A percentile compares a stretch with the other conserved stretches of the same genome.
phyloP scores from a whole-genome alignment of 805 yeast species.

The Nematodospora valgi region DNA sequence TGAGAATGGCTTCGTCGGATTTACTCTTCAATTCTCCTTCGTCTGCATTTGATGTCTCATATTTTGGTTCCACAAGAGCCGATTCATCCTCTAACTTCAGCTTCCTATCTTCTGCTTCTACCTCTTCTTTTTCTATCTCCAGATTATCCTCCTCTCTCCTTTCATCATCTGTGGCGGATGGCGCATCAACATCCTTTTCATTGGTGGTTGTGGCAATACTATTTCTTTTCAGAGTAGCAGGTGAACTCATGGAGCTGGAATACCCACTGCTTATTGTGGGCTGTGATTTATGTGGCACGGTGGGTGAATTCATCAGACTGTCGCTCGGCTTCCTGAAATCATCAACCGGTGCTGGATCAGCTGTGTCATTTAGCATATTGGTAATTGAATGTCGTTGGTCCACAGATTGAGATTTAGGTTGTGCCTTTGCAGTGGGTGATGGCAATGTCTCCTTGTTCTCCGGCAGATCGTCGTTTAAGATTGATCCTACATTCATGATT shows the following conservation, averaged over 20 bases:
- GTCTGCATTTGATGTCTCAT: neutral
- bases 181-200: too few relatives aligned
- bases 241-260: too few relatives aligned
- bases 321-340: slow-evolving; percentile 1
- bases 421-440: slow-evolving; percentile 1
- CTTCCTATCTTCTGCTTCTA: too few relatives aligned
- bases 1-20: neutral
- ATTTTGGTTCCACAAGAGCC: too few relatives aligned
- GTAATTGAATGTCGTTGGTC: slow-evolving; percentile 29
- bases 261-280: too few relatives aligned
- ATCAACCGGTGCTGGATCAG: slow-evolving; percentile 1
- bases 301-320: neutral
- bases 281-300: too few relatives aligned
- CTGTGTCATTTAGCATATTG: slow-evolving; percentile 23
- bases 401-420: slow-evolving; percentile 7
- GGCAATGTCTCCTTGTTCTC: slow-evolving; percentile 12
- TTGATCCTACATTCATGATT: slow-evolving; percentile 38
- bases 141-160: too few relatives aligned
- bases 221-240: too few relatives aligned
- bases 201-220: too few relatives aligned
- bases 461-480: slow-evolving; percentile 32
- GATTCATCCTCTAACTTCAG: too few relatives aligned
- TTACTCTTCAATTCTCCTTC: neutral
- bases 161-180: too few relatives aligned
- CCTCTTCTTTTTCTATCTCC: too few relatives aligned